A percentile compares a stretch with the other conserved stretches of the same genome.
These are phyloP conservation scores for Pichia kluyveri DNA, from an alignment of 805 yeast genomes.

Conservation along the genomic window DNA sequence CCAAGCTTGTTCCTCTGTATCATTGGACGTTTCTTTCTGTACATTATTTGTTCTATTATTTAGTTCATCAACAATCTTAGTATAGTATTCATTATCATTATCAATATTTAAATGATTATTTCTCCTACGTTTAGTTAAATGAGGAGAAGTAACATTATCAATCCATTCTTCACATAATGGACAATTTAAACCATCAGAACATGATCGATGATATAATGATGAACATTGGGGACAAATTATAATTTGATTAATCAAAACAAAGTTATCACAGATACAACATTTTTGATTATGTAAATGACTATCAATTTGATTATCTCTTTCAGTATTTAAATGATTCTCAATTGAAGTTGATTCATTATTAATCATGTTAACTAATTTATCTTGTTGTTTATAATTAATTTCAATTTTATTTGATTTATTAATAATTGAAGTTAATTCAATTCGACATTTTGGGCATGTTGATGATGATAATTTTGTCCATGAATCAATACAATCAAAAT, in stretches of 20 bases:
- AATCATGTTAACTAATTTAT: conserved; percentile 5
- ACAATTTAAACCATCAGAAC: conserved; percentile 23
- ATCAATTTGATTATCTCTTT: not conserved
- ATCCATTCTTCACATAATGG: conserved; percentile 29
- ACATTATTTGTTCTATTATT: not conserved
- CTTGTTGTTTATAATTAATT: conserved; percentile 1
- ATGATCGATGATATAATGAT: conserved; percentile 24
- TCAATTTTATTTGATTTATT: conserved; percentile 14
- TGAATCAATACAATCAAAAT: conserved; percentile 26
- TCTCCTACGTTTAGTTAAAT: conserved; percentile 1
- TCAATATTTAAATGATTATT: not conserved
- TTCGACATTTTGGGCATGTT: conserved; percentile 29
- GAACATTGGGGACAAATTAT: conserved; percentile 27
- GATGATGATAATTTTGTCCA: conserved; percentile 28
- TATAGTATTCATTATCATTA: not conserved
- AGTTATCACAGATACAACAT: conserved; percentile 27
- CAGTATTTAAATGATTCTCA: conserved; percentile 1
- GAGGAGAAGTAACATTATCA: conserved; percentile 7
- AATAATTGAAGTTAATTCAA: conserved; percentile 17
- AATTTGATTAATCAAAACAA: conserved; percentile 12
- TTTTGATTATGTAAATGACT: conserved; percentile 17
- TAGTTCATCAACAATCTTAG: not conserved
- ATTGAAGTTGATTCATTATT: not conserved
- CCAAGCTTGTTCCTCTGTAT: conserved; percentile 8
- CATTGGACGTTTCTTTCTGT: not conserved